Evolutionary conservation across 2,329 filamentous ascomycete species (phyloP), one percentile per base, ranked within the genome.

Genomic region (Magnaporthiopsis rhizophila): DNA sequence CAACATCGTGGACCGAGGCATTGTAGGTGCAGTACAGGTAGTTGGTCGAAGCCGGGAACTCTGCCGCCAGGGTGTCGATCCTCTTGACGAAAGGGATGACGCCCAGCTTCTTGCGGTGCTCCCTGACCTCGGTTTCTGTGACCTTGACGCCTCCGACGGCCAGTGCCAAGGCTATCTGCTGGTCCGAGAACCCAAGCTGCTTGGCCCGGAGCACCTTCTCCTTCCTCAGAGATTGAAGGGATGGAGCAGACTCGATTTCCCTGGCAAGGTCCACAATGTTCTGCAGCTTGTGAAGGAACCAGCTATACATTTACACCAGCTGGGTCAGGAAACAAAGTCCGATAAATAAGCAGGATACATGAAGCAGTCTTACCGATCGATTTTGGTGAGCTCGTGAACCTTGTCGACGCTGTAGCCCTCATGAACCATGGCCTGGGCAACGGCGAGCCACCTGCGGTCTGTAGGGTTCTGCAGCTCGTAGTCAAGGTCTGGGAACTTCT

Each of bases 21-120:
- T 99, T 98, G 82, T 99, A 99, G 36, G 95, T 98, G 3, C 94
- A 98, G 81, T 97, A 97, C 32, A 96, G 85, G 78, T 97, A 97
- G 83, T 97, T 97, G 66, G 93, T 97, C 69, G 95, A 85, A 58
- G 92, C 93, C 38, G 93, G 93, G 81, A 97, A 97, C 77, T 99
- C 95, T 58, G 95, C 95, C 70, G 95, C 95, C 66, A 99, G 84
- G 26, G 95, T 99, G 74, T 99, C 95, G 71, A 99, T 98, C 83
- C 89, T 96, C 88, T 98, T 99, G 65, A 99, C 95, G 85, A 91
- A 99, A 8, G 95, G 95, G 67, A 84, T 89, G 77, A 99, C 94
- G 66, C 90, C 91, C 75, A 97, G 95, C 76, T 87, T 85, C 80
- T 90, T 88, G 74, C 95, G 87, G 73, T 87, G 85, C 66, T 91